These are phyloP conservation scores for Rhizopogon roseolus DNA, from an alignment of 768 basidiomycete species.

Conservation along the genomic window DNA sequence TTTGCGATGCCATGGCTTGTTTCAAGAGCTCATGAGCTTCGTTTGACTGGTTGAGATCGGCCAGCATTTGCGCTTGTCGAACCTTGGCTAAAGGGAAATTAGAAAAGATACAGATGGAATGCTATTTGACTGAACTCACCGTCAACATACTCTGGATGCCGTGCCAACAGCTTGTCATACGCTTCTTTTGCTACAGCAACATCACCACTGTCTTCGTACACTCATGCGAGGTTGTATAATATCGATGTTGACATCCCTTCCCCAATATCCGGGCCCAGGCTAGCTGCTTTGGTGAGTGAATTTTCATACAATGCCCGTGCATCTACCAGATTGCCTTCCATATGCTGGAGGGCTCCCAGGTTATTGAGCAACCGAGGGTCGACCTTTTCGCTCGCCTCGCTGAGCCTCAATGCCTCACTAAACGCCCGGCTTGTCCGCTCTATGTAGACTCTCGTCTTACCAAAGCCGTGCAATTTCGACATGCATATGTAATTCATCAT, in stretches of 20 bases:
- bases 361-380: conserved; percentile 80
- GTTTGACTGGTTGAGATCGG: conserved; percentile 64
- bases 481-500: conserved; percentile 82
- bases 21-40: conserved; percentile 89
- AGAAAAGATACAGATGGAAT: conserved; percentile 3
- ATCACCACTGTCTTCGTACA: too few species aligned
- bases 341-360: conserved; percentile 67
- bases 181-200: too few species aligned
- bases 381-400: conserved; percentile 41
- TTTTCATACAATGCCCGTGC: conserved; percentile 68
- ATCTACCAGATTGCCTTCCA: conserved; percentile 54
- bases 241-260: too few species aligned
- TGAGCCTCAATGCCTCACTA: conserved; percentile 66
- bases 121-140: conserved; percentile 46
- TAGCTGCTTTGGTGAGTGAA: conserved; percentile 74
- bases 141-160: conserved; percentile 95
- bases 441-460: conserved; percentile 73
- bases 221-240: too few species aligned
- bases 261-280: too few species aligned
- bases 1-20: conserved; percentile 78
- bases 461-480: conserved; percentile 88
- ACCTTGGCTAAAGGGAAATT: conserved; percentile 68
- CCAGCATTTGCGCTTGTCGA: conserved; percentile 79
- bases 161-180: conserved; percentile 75
- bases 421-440: conserved; percentile 73